A percentile compares a stretch with the other conserved stretches of the same genome.
Evolutionary conservation across 2,329 filamentous ascomycete genomes (phyloP).

Genomic region (Shiraia sp.): DNA sequence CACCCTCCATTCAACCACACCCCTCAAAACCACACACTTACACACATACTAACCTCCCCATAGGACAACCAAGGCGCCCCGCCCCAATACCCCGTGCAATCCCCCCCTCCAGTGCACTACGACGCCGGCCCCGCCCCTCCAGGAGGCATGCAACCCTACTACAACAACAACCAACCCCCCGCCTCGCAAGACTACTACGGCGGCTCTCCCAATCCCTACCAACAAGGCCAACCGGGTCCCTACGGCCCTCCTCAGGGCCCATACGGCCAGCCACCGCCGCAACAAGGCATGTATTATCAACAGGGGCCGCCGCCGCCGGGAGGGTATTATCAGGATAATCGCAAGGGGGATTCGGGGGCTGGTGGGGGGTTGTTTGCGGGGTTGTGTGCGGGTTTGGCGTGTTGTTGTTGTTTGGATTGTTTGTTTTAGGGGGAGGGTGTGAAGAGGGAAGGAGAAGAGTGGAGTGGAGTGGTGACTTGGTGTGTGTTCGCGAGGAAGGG

Average conservation of each 20-base stretch:
- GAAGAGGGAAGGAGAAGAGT: neutral
- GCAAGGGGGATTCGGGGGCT: slow-evolving; percentile 26
- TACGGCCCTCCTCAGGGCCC: slow-evolving; percentile 29
- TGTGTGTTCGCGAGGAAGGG: too few relatives aligned
- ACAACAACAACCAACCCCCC: slow-evolving; percentile 23
- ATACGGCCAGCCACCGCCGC: slow-evolving; percentile 17
- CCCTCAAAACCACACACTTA: too few relatives aligned
- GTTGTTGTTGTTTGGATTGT: slow-evolving; percentile 58
- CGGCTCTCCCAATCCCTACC: slow-evolving; percentile 26
- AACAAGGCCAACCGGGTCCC: slow-evolving; percentile 27
- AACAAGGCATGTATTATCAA: slow-evolving; percentile 29
- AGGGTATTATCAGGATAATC: slow-evolving; percentile 41
- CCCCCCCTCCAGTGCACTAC: slow-evolving; percentile 36
- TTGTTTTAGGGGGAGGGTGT: slow-evolving; percentile 46
- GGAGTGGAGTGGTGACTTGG: neutral
- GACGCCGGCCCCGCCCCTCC: slow-evolving; percentile 27
- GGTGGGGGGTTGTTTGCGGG: slow-evolving; percentile 48
- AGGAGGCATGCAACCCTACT: slow-evolving; percentile 17
- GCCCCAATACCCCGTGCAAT: slow-evolving; percentile 36
- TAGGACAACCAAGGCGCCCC: slow-evolving; percentile 33
- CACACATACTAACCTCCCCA: slow-evolving; percentile 6
- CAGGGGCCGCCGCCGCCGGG: slow-evolving; percentile 32
- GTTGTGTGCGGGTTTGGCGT: slow-evolving; percentile 51
- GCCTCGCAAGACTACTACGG: slow-evolving; percentile 24
- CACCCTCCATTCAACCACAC: too few relatives aligned